Conservation (phyloP, 352 stramenopile genomes). For the Phytophthora capsici region DNA sequence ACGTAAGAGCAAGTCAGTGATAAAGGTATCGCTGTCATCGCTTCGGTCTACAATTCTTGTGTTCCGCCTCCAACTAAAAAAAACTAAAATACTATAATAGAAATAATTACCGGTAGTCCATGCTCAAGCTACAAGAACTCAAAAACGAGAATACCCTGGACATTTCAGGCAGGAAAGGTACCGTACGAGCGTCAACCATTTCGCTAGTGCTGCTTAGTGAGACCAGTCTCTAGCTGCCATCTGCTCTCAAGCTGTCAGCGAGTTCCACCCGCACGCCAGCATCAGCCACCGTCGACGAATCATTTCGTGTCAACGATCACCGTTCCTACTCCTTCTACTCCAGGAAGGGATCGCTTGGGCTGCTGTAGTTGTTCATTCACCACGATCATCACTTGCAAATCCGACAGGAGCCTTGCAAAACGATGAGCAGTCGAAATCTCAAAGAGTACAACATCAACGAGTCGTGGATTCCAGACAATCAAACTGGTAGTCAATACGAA, state of each 20-base stretch:
- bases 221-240: background rate
- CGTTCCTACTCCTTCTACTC: background rate
- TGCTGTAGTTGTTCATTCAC: conserved; percentile 7
- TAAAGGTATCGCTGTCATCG: too few species aligned
- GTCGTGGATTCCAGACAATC: conserved; percentile 16
- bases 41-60: too few species aligned
- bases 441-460: conserved; percentile 14
- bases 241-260: conserved; percentile 23
- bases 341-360: conserved; percentile 14
- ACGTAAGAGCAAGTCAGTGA: conserved; percentile 4
- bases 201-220: background rate
- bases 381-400: conserved; percentile 32
- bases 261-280: conserved; percentile 24
- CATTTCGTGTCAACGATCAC: conserved; percentile 27
- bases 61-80: too few species aligned
- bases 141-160: too few species aligned
- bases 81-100: too few species aligned
- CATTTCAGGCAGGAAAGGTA: too few species aligned
- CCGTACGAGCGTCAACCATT: background rate
- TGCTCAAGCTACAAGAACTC: too few species aligned
- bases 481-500: conserved; percentile 28
- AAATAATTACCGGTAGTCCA: too few species aligned
- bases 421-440: conserved; percentile 25
- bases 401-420: conserved; percentile 1
- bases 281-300: conserved; percentile 23